Evolutionary conservation across 345 rosid species (phyloP).

Genomic region (Isatis tinctoria): DNA sequence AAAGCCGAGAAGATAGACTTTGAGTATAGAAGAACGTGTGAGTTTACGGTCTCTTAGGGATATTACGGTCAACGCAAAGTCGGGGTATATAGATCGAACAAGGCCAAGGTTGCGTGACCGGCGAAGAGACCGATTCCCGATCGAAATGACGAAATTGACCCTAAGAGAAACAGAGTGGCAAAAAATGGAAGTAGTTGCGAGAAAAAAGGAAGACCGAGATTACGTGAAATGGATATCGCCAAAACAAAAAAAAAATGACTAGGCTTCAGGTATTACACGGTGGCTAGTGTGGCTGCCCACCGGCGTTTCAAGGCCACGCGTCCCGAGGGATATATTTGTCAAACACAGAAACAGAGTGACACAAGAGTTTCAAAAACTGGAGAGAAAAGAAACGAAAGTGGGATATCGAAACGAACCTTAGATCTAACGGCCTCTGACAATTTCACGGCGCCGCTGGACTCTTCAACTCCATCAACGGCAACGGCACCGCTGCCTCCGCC

Average conservation of each 20-base stretch:
- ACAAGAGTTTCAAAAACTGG: not conserved
- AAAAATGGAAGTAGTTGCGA: slow-evolving; percentile 1
- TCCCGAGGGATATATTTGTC: not conserved
- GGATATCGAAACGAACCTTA: slow-evolving; percentile 47
- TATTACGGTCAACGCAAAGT: slow-evolving; percentile 11
- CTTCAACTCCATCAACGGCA: slow-evolving; percentile 57
- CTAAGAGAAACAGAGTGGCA: not conserved
- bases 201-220: slow-evolving; percentile 4
- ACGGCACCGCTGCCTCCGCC: slow-evolving; percentile 2
- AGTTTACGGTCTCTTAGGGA: not conserved
- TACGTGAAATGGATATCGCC: slow-evolving; percentile 3
- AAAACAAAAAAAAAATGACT: not conserved
- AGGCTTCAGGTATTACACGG: not conserved
- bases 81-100: slow-evolving; percentile 5
- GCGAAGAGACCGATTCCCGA: slow-evolving; percentile 9
- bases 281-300: not conserved
- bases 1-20: not conserved
- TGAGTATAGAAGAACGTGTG: not conserved
- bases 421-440: slow-evolving; percentile 55
- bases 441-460: slow-evolving; percentile 49
- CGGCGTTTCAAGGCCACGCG: not conserved
- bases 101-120: slow-evolving; percentile 18
- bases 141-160: slow-evolving; percentile 14
- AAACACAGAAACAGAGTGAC: slow-evolving; percentile 6
- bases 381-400: not conserved